Conservation (phyloP, 108 stramenopile genomes). For the Ochromonas danica region DNA sequence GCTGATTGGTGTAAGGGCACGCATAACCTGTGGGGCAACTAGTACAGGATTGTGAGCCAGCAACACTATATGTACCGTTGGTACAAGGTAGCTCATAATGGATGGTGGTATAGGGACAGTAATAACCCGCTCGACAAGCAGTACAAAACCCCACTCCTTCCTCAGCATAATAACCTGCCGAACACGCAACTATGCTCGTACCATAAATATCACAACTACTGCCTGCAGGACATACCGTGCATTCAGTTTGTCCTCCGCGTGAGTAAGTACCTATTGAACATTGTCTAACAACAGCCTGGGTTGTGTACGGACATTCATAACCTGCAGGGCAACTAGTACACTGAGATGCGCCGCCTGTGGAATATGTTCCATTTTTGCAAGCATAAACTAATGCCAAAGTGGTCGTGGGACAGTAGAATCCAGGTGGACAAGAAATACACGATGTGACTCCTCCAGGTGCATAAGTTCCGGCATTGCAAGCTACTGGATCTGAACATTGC, state of each 20-base stretch:
- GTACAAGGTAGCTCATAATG: constrained; percentile 33
- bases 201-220: constrained; percentile 38
- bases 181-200: not conserved
- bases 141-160: constrained; percentile 33
- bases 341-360: not conserved
- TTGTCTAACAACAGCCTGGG: not conserved
- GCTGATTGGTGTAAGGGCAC: constrained; percentile 39
- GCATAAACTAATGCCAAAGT: constrained; percentile 31
- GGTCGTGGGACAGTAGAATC: constrained; percentile 43
- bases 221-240: constrained; percentile 47
- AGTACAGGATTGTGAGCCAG: constrained; percentile 40
- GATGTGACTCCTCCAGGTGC: not conserved
- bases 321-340: not conserved
- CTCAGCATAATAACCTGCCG: not conserved
- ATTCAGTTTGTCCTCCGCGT: constrained; percentile 21
- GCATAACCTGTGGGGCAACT: constrained; percentile 53
- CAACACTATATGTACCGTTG: constrained; percentile 32
- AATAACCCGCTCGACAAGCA: constrained; percentile 37
- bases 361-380: not conserved
- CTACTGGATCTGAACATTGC: too few species aligned
- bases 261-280: not conserved
- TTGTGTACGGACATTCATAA: constrained; percentile 44
- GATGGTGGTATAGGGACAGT: constrained; percentile 37
- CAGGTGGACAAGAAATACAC: constrained; percentile 37
- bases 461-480: not conserved